Percentiles rank a stretch among this genome's conserved stretches.
These are phyloP conservation scores for Ceratonia siliqua DNA, from an alignment of 306 rosid genomes.

Conservation along the genomic window DNA sequence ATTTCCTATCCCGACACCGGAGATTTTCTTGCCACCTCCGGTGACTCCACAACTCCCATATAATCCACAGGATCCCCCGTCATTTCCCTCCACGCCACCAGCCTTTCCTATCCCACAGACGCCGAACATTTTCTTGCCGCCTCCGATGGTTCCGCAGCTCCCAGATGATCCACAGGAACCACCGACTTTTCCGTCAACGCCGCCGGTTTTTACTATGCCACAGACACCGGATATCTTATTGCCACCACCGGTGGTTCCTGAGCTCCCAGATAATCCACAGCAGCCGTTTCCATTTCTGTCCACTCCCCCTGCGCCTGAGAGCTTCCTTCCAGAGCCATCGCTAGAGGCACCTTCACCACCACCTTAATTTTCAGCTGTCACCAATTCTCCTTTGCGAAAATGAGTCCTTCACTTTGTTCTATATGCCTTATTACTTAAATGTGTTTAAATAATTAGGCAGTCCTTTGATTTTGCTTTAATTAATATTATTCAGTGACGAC, in stretches of 20 bases:
- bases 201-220: neutral
- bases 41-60: neutral
- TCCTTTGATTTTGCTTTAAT: neutral
- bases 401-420: neutral
- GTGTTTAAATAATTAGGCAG: too few species aligned
- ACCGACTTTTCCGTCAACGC: neutral
- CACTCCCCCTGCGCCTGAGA: slow-evolving; percentile 10
- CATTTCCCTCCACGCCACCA: slow-evolving; percentile 27
- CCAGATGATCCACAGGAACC: slow-evolving; percentile 34
- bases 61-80: neutral
- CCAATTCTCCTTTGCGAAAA: too few species aligned
- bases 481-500: too few species aligned
- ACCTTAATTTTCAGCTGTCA: too few species aligned
- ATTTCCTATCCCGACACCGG: neutral
- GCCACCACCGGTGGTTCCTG: slow-evolving; percentile 23
- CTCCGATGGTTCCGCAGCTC: slow-evolving; percentile 38
- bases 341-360: slow-evolving; percentile 28
- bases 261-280: neutral
- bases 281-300: neutral
- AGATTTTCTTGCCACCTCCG: neutral
- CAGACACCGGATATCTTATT: slow-evolving; percentile 10
- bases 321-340: slow-evolving; percentile 35
- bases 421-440: neutral
- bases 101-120: slow-evolving; percentile 12
- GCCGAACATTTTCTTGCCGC: slow-evolving; percentile 13